phyloP scores from a whole-genome alignment of 202 grass and related monocot genomes.

The Brachypodium distachyon region DNA sequence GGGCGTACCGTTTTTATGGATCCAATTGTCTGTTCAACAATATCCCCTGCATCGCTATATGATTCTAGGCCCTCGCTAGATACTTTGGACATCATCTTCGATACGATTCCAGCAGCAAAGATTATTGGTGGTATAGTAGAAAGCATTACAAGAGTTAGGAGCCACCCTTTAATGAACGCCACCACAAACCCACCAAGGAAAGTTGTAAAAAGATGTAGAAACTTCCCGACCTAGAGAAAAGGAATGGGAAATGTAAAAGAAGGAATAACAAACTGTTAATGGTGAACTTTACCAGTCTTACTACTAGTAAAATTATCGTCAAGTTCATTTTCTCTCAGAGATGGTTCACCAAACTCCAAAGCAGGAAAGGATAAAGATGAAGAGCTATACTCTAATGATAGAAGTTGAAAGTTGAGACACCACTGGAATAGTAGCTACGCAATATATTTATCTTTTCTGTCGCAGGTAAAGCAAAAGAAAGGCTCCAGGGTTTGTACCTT shows the following conservation, averaged over 20 bases:
- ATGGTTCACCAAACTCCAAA: background rate
- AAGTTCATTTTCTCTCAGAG: background rate
- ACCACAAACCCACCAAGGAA: slow-evolving; percentile 56
- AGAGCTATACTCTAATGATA: background rate
- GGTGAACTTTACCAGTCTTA: background rate
- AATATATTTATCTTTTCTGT: background rate
- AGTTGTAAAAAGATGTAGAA: slow-evolving; percentile 49
- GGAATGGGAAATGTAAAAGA: background rate
- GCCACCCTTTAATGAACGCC: slow-evolving; percentile 63
- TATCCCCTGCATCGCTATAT: slow-evolving; percentile 42
- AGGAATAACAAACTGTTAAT: background rate
- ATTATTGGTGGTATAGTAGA: slow-evolving; percentile 40
- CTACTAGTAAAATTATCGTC: background rate
- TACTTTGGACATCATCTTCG: slow-evolving; percentile 39
- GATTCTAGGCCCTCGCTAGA: slow-evolving; percentile 33
- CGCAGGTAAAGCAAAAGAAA: background rate
- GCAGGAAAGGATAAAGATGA: too few relatives aligned
- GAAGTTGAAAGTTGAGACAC: background rate
- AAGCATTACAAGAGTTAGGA: slow-evolving; percentile 58
- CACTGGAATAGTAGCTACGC: background rate
- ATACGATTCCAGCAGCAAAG: slow-evolving; percentile 27
- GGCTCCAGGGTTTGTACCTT: slow-evolving; percentile 37
- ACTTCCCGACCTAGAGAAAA: slow-evolving; percentile 40
- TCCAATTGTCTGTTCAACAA: slow-evolving; percentile 69
- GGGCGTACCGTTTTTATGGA: slow-evolving; percentile 62